Conservation (phyloP, 1,284 basidiomycete genomes). For the Boletus putidus region DNA sequence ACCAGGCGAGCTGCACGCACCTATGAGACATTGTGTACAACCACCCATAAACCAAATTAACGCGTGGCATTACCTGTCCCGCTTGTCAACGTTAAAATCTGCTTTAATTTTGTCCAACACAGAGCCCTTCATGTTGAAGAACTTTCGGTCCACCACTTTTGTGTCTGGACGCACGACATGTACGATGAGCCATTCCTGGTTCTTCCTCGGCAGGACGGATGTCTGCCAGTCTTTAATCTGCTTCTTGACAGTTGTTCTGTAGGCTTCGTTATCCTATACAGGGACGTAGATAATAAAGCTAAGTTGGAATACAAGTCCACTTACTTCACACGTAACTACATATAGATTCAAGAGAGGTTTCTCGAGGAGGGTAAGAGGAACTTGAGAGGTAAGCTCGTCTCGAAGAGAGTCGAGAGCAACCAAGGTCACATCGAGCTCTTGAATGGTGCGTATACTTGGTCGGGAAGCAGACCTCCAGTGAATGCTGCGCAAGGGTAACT, state of each 20-base stretch:
- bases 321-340: slow-evolving; percentile 85
- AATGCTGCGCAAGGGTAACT: slow-evolving; percentile 83
- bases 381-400: slow-evolving; percentile 73
- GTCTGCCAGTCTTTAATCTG: slow-evolving; percentile 92
- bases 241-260: slow-evolving; percentile 74
- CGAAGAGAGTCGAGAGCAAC: slow-evolving; percentile 68
- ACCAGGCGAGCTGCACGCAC: slow-evolving; percentile 79
- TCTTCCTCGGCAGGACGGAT: slow-evolving; percentile 64
- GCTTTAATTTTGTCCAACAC: slow-evolving; percentile 89
- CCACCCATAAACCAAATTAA: slow-evolving; percentile 21
- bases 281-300: background rate
- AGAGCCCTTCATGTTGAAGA: slow-evolving; percentile 80
- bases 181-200: slow-evolving; percentile 88
- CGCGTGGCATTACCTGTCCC: slow-evolving; percentile 66
- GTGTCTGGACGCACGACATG: slow-evolving; percentile 76
- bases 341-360: slow-evolving; percentile 85
- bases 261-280: slow-evolving; percentile 78
- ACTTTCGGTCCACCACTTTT: slow-evolving; percentile 57
- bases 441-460: slow-evolving; percentile 79
- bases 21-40: slow-evolving; percentile 43
- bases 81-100: slow-evolving; percentile 90
- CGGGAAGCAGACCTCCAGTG: slow-evolving; percentile 83
- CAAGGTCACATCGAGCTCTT: slow-evolving; percentile 78
- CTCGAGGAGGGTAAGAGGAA: slow-evolving; percentile 79
- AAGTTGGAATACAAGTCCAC: slow-evolving; percentile 13